Base-by-base conservation (phyloP, 2,329 filamentous ascomycete species). In the Aureobasidium pullulans region DNA sequence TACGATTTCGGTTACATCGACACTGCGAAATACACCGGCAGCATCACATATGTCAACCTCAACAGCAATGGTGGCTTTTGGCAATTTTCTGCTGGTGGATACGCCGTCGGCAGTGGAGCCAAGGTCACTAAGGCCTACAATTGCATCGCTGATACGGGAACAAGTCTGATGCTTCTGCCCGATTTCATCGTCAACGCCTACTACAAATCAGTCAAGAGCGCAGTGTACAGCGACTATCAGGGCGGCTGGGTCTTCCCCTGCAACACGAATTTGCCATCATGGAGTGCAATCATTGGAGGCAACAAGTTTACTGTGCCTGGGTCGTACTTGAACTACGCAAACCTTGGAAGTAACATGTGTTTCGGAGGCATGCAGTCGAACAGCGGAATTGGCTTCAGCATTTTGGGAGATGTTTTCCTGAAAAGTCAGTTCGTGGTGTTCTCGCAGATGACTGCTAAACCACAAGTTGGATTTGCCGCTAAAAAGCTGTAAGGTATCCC, bases 391-490 rank as follows among this genome's bases (percentile, higher is more conserved):
- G 77, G 77, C 3, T 79, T 84, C 62, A 81, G 79, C 60, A 88
- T 92, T 67, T 79, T 90, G 56, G 89, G 89, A 5, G 87, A 90
- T 60, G 79, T 88, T 57, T 89, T 90, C 73, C 78, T 92, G 65
- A 92, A 92, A 80, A 82, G 83, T 57, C 77, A 87, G 64, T 89
- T 87, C 68, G 83, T 87, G 23, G 82, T 88, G 39, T 89, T 89
- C 70, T 56, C 52, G 16, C 39, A 56, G 86, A 90, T 46, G 52
- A 9, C 19, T 19, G 7, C 16, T 4, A 28, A 28, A 16, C 52
- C 52, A 7, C 52, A 56, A 6, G 15, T 56, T 10, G 52, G 52
- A 3, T 56, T 56, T 23, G 52, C 52, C 1, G 52, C 52, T 3
- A 56, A 56, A 40, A 46, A 46, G 31, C n/a, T 54, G 9, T 54